Base-by-base conservation (phyloP, 2,329 filamentous ascomycete species). In the Calonectria pseudoturangicola region DNA sequence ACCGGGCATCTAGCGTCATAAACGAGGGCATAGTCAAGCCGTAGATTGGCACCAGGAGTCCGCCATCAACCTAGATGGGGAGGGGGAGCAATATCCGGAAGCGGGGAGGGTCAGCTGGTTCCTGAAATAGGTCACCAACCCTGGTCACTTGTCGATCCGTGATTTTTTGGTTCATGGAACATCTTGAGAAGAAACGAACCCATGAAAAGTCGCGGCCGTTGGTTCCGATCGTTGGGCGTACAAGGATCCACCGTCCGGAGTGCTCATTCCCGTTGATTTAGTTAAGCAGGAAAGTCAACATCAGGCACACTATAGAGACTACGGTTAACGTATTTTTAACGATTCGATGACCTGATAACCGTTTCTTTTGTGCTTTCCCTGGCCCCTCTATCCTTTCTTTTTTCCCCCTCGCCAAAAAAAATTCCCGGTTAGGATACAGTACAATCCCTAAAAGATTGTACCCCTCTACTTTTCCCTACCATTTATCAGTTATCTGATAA, bases 341-440 rank as follows among this genome's bases (percentile, higher is more conserved):
- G 54, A 7, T 39, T 16, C 4, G 21, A n/a, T 47, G 45, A 58
- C 39, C 54, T 64, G 36, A 39, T 74, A 72, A 75, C 73, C 71
- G 74, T 75, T 74, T 74, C 75, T 76, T 72, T 45, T 33, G 71
- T 28, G 47, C 41, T 63, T 64, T 64, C 33, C 16, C 48, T 45
- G 56, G 56, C 30, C 43, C 25, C 30, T 33, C 30, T 33, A 33
- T 33, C 27, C n/a, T 36, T 41, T 41, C 27, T 25, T 43, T 33
- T 54, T 43, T 48, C 43, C 43, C 39, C 39, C 54, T 60, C 33
- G 36, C 54, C 39, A 60, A 41, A 60, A 60, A 60, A 60, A 60
- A 41, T 41, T 21, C 39, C 33, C 33, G 54, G 21, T 25, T 39
- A 10, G 33, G 7, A 36, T 13, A 36, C 21, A 21, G 21, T 21